These are phyloP conservation scores for Lactifluus piperatus DNA, from an alignment of 768 basidiomycete species.

Conservation along the genomic window DNA sequence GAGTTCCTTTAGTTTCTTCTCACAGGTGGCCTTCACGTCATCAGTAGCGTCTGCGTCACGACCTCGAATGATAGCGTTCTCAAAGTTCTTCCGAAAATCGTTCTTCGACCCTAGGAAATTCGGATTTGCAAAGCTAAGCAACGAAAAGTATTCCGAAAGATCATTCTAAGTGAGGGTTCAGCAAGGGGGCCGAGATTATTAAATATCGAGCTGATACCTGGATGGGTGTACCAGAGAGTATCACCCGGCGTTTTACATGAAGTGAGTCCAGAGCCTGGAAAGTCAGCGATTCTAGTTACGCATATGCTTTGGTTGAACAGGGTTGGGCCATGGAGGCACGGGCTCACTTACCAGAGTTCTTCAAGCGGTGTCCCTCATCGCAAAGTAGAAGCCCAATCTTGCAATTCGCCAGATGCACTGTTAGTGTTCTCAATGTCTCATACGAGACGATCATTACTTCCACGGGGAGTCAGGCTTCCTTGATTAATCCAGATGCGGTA, in stretches of 20 bases:
- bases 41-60: conserved; percentile 84
- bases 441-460: conserved; percentile 98
- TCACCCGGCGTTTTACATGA: conserved; percentile 84
- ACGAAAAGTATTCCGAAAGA: conserved; percentile 87
- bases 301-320: background rate
- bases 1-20: conserved; percentile 87
- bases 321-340: conserved; percentile 10
- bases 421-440: conserved; percentile 82
- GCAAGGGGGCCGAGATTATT: background rate
- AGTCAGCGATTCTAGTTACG: conserved; percentile 63
- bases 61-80: conserved; percentile 83
- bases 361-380: conserved; percentile 94
- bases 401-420: conserved; percentile 66
- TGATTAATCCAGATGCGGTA: background rate
- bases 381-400: conserved; percentile 88
- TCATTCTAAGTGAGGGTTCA: conserved; percentile 53
- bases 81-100: conserved; percentile 93
- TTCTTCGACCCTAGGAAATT: conserved; percentile 81
- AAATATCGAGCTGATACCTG: conserved; percentile 40
- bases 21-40: conserved; percentile 65
- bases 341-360: conserved; percentile 72
- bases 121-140: conserved; percentile 90
- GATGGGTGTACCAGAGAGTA: conserved; percentile 90
- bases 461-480: background rate
- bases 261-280: conserved; percentile 77